Evolutionary conservation across 306 rosid species (phyloP).

Genomic region (Ochetophila trinervis): DNA sequence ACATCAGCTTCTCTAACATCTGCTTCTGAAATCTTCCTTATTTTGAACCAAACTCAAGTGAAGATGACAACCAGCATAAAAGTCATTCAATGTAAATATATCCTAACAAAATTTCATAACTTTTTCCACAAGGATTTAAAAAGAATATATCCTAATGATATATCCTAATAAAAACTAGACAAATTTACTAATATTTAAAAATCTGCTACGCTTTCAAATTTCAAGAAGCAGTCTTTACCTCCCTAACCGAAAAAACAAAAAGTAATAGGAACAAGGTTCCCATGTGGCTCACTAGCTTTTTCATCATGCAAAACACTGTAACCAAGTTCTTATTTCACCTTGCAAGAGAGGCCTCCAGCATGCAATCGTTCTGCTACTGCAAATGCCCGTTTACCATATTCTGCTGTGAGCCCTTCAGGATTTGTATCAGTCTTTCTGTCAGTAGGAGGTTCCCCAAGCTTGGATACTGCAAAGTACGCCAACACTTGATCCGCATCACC

Average conservation of each 20-base stretch:
- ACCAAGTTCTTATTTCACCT: constrained; percentile 31
- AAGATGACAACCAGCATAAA: neutral
- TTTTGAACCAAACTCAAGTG: constrained; percentile 53
- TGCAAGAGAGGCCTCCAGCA: constrained; percentile 94
- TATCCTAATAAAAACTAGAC: neutral
- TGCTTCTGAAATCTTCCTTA: constrained; percentile 79
- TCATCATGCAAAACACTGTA: neutral
- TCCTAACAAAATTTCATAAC: neutral
- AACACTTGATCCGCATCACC: constrained; percentile 68
- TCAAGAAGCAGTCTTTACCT: too few relatives aligned
- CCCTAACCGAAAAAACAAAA: too few relatives aligned
- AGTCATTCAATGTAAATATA: constrained; percentile 12
- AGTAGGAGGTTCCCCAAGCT: constrained; percentile 76
- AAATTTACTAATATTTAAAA: neutral
- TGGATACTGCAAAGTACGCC: constrained; percentile 89
- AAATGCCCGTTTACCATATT: constrained; percentile 91
- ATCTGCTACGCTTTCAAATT: neutral
- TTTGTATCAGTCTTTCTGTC: too few relatives aligned
- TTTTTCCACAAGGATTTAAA: neutral
- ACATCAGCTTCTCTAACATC: constrained; percentile 94
- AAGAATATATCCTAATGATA: too few relatives aligned
- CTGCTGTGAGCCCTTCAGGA: too few relatives aligned
- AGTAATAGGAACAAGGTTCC: too few relatives aligned
- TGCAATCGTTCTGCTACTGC: constrained; percentile 58
- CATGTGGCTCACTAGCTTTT: neutral